Conservation (phyloP, 192 early-diverging fungal species). For the Martensiomyces pterosporus region DNA sequence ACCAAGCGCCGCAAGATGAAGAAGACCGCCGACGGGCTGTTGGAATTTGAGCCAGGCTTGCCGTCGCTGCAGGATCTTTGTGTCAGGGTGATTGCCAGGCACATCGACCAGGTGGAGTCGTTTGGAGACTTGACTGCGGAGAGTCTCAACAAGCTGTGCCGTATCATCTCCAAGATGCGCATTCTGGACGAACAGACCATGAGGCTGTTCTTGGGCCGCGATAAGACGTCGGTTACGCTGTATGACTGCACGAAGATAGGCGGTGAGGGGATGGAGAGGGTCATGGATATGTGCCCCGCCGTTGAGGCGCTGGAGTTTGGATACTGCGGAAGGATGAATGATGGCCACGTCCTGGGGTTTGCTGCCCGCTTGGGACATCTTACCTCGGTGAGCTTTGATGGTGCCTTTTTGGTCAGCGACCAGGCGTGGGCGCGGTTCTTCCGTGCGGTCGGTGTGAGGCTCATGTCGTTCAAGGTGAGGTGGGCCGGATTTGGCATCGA, state of each 20-base stretch:
- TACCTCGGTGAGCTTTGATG: slow-evolving; percentile 57
- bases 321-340: slow-evolving; percentile 68
- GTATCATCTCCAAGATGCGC: slow-evolving; percentile 75
- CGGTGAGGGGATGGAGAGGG: slow-evolving; percentile 50
- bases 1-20: slow-evolving; percentile 10
- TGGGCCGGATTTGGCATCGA: slow-evolving; percentile 55
- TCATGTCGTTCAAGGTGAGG: slow-evolving; percentile 58
- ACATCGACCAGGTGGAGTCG: slow-evolving; percentile 76
- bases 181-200: slow-evolving; percentile 60
- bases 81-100: slow-evolving; percentile 64
- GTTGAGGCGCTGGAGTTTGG: slow-evolving; percentile 61
- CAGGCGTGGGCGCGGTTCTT: slow-evolving; percentile 60
- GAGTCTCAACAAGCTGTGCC: slow-evolving; percentile 68
- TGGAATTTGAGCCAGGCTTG: slow-evolving; percentile 53
- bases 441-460: slow-evolving; percentile 41
- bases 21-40: slow-evolving; percentile 47
- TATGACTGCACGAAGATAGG: slow-evolving; percentile 78
- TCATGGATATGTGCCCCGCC: slow-evolving; percentile 61
- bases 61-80: slow-evolving; percentile 63
- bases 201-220: slow-evolving; percentile 65
- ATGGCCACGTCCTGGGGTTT: slow-evolving; percentile 46
- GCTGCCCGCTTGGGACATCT: slow-evolving; percentile 43
- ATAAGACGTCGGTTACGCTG: slow-evolving; percentile 55
- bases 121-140: slow-evolving; percentile 75
- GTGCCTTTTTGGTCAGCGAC: slow-evolving; percentile 66